A percentile compares a stretch with the other conserved stretches of the same genome.
Conservation (phyloP, 2,329 filamentous ascomycete genomes). For the Trichoderma hamatum region DNA sequence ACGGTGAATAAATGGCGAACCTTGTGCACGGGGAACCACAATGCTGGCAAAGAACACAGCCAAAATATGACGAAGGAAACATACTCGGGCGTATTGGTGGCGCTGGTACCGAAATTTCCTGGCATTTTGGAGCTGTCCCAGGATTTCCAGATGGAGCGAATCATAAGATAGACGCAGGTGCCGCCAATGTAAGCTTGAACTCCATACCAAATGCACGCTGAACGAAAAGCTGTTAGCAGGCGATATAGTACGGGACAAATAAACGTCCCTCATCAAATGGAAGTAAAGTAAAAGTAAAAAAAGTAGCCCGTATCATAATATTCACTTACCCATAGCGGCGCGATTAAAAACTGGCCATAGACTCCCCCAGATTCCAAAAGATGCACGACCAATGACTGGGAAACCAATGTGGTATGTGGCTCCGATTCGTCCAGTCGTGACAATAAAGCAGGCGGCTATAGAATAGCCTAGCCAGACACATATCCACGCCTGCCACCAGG, state of each 20-base stretch:
- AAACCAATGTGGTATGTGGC: slow-evolving; percentile 89
- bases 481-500: slow-evolving; percentile 92
- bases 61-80: slow-evolving; percentile 88
- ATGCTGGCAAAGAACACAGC: slow-evolving; percentile 76
- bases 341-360: slow-evolving; percentile 89
- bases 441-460: slow-evolving; percentile 75
- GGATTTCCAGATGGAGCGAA: slow-evolving; percentile 76
- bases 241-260: not conserved
- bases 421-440: slow-evolving; percentile 78
- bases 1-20: slow-evolving; percentile 89
- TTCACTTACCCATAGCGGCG: slow-evolving; percentile 67
- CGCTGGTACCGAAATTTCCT: slow-evolving; percentile 65
- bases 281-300: too few relatives aligned
- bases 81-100: slow-evolving; percentile 75
- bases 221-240: not conserved
- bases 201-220: slow-evolving; percentile 83
- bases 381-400: slow-evolving; percentile 75
- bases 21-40: slow-evolving; percentile 89
- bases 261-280: not conserved
- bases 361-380: slow-evolving; percentile 87
- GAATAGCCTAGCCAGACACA: slow-evolving; percentile 86
- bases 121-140: slow-evolving; percentile 63
- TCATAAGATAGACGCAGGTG: slow-evolving; percentile 86
- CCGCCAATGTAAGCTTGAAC: slow-evolving; percentile 86
- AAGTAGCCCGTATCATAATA: too few relatives aligned